Conservation (phyloP, 768 basidiomycete genomes). For the Paxillus ammoniavirescens region DNA sequence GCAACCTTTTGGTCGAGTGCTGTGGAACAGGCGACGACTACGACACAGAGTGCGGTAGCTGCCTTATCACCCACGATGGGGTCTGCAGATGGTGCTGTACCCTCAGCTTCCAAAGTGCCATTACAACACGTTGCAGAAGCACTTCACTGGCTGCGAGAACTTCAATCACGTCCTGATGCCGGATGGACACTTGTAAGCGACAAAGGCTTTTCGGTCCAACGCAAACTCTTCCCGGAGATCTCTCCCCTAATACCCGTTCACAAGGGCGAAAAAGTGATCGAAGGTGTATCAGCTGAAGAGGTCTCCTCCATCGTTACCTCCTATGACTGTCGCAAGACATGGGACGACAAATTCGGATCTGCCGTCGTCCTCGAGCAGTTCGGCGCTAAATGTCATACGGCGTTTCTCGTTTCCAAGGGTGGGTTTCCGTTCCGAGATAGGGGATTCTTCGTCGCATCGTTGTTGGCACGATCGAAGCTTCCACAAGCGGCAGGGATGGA, state of each 20-base stretch:
- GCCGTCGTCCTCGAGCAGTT: slow-evolving; percentile 70
- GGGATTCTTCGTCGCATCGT: slow-evolving; percentile 79
- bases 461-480: slow-evolving; percentile 59
- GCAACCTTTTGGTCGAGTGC: slow-evolving; percentile 71
- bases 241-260: slow-evolving; percentile 82
- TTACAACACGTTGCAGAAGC: slow-evolving; percentile 84
- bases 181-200: slow-evolving; percentile 81
- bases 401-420: slow-evolving; percentile 70
- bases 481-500: slow-evolving; percentile 37
- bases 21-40: slow-evolving; percentile 68
- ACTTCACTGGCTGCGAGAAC: slow-evolving; percentile 72
- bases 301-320: slow-evolving; percentile 71
- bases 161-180: slow-evolving; percentile 55
- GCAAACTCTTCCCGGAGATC: slow-evolving; percentile 72
- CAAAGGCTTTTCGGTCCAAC: slow-evolving; percentile 73
- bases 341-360: slow-evolving; percentile 87
- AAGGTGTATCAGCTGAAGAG: slow-evolving; percentile 93
- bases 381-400: slow-evolving; percentile 69
- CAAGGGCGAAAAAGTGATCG: slow-evolving; percentile 86
- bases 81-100: slow-evolving; percentile 38
- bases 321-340: slow-evolving; percentile 68
- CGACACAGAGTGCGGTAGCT: slow-evolving; percentile 76
- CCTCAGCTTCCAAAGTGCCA: slow-evolving; percentile 60
- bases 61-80: slow-evolving; percentile 61
- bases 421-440: slow-evolving; percentile 91